These are phyloP conservation scores for Arthrocladium fulminans DNA, from an alignment of 2,329 filamentous ascomycete species.

Conservation along the genomic window DNA sequence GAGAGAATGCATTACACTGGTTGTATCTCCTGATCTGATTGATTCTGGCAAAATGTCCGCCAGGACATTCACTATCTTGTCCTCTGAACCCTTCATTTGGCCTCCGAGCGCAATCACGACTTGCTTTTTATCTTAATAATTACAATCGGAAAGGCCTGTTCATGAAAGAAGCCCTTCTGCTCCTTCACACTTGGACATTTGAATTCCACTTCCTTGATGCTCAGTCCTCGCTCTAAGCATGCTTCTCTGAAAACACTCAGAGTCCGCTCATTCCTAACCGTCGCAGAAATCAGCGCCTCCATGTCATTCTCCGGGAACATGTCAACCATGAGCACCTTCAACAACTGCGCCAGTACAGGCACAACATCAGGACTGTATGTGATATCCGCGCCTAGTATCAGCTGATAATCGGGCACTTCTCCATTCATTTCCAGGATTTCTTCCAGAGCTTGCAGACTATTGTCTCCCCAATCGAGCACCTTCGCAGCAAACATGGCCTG, in stretches of 20 bases:
- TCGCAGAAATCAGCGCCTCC: constrained; percentile 51
- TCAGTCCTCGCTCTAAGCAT: constrained; percentile 38
- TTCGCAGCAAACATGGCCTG: not conserved
- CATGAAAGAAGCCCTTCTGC: constrained; percentile 42
- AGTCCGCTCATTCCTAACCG: constrained; percentile 54
- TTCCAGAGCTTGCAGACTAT: constrained; percentile 11
- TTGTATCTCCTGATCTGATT: too few species aligned
- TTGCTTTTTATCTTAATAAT: constrained; percentile 10
- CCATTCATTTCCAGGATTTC: constrained; percentile 9
- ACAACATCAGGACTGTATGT: constrained; percentile 22
- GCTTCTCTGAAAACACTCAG: constrained; percentile 50
- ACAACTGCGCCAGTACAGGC: constrained; percentile 16
- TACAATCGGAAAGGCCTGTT: constrained; percentile 7
- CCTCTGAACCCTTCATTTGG: not conserved
- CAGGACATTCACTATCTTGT: not conserved
- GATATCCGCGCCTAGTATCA: constrained; percentile 21
- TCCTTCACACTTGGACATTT: constrained; percentile 33
- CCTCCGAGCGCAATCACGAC: not conserved
- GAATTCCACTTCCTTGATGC: constrained; percentile 33
- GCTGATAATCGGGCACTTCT: constrained; percentile 10
- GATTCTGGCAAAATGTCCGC: too few species aligned
- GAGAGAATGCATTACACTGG: too few species aligned
- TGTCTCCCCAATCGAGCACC: constrained; percentile 18
- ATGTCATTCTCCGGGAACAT: constrained; percentile 12
- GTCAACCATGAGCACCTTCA: constrained; percentile 13